Evolutionary conservation across 2,329 filamentous ascomycete genomes (phyloP), one percentile per base, ranked within the genome.

Genomic region (Cercospora canescens): DNA sequence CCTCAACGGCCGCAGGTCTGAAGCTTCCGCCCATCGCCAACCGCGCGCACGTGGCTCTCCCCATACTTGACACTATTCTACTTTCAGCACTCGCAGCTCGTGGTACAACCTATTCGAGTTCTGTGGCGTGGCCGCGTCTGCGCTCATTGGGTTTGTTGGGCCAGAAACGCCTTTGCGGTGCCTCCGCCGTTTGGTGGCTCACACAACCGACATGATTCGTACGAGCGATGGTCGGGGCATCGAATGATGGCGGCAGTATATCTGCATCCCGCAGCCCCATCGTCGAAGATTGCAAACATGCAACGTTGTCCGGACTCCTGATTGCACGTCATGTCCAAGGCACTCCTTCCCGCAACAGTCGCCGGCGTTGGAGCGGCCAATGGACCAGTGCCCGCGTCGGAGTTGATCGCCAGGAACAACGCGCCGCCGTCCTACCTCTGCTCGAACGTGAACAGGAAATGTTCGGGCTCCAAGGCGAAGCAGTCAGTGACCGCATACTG

Each of bases 321-420:
- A n/a, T n/a, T n/a, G n/a, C n/a, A n/a, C 58, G 28, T 14, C 28
- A 64, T 64, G 55, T 52, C 60, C 62, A 58, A 50, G 34, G 24
- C 62, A 60, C 55, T 64, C n/a, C 62, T 64, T 21, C 41, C 60
- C 18, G 55, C 62, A 12, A 64, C 62, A n/a, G 55, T 64, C 16
- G 62, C 55, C 16, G 55, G 62, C 34, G 54, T 41, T 30, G 62
- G 62, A 45, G 55, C 45, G 21, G 55, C 62, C 48, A 39, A 50
- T 60, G 39, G 18, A 11, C 57, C 57, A 48, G 57, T 30, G 11
- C 55, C 62, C 30, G 54, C 62, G 2, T 21, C 54, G 2, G 62
- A 60, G 14, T 21, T 64, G 14, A 14, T 24, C 14, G 39, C 39
- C 16, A 52, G 62, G 55, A 28, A 30, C 6, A 60, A 39, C 21